Evolutionary conservation across 164 flowering plant species (phyloP).

Genomic region (Stephania cephalantha): DNA sequence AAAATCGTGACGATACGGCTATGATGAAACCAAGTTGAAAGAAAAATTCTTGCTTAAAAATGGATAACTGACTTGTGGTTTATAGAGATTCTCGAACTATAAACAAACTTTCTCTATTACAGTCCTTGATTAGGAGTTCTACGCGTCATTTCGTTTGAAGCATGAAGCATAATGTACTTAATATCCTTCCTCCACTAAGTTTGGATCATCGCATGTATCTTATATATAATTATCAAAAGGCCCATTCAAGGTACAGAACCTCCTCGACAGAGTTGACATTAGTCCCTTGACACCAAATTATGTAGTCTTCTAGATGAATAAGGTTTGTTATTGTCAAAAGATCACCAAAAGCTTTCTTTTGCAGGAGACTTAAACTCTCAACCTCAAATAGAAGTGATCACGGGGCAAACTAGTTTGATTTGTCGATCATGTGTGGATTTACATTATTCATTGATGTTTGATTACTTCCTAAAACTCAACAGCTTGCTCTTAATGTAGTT

Average conservation of each 20-base stretch:
- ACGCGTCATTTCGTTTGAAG: slow-evolving; percentile 12
- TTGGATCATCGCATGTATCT: slow-evolving; percentile 55
- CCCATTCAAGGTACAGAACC: no score
- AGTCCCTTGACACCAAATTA: slow-evolving; percentile 89
- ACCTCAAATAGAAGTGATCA: no score
- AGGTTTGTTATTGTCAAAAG: slow-evolving; percentile 20
- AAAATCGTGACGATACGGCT: neutral
- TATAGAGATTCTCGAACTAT: slow-evolving; percentile 26
- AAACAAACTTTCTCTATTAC: neutral
- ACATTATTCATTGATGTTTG: no score
- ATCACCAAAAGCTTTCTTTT: neutral
- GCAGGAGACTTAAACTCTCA: neutral
- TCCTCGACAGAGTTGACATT: slow-evolving; percentile 86
- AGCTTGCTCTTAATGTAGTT: neutral
- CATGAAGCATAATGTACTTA: slow-evolving; percentile 52
- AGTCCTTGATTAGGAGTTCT: slow-evolving; percentile 11
- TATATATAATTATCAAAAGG: no score
- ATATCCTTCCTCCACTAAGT: slow-evolving; percentile 48
- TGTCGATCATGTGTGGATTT: no score
- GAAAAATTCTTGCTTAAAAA: no score
- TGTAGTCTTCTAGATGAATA: slow-evolving; percentile 85
- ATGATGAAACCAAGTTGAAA: neutral
- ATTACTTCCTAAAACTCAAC: no score
- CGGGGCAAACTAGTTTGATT: no score
- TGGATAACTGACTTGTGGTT: slow-evolving; percentile 54